Evolutionary conservation across 106 monocot species (phyloP), one percentile per base, ranked within the genome.

Genomic region (Vanilla planifolia): DNA sequence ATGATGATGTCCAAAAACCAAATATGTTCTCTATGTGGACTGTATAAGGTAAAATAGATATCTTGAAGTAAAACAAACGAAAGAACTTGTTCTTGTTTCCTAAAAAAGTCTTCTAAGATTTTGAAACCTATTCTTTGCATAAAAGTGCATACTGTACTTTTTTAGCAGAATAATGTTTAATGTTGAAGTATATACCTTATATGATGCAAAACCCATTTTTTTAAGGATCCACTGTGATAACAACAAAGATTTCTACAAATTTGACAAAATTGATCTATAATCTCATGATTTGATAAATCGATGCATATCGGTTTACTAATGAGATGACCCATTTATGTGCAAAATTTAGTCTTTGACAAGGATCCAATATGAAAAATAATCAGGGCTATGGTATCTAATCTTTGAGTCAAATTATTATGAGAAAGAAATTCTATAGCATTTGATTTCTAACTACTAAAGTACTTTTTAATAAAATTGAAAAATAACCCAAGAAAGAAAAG

Each of bases 291-390:
- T 17, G 60, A 40, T 36, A 40, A 60, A 60, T 60, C 33, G 40
- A 22, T 37, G 36, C 37, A 60, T 16, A 36, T 60, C 40, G 36
- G 36, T 37, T 60, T 60, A 60, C 33, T 60, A 60, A 3, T 58
- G 35, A 34, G 30, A 58, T 58, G 32, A 17, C 29, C 32, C 17
- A 34, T 33, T 58, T 33, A 16, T 8, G 36, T 56, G 32, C 56
- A 56, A 60, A 60, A 21, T 60, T 60, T 34, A 40, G 22, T 37
- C 39, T 60, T 39, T 4, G 60, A 60, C 40, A 41, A 60, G 8
- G 60, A 41, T 41, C 36, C 16, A 39, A 60, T 60, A 60, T 37
- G 60, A 60, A 39, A 37, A 39, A 60, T 60, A 60, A 60, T 9
- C 8, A n/a, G 40, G 39, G 39, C 8, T 39, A 19, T 60, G 16